phyloP scores from a whole-genome alignment of 768 basidiomycete genomes.

The Agrocybe pediades region DNA sequence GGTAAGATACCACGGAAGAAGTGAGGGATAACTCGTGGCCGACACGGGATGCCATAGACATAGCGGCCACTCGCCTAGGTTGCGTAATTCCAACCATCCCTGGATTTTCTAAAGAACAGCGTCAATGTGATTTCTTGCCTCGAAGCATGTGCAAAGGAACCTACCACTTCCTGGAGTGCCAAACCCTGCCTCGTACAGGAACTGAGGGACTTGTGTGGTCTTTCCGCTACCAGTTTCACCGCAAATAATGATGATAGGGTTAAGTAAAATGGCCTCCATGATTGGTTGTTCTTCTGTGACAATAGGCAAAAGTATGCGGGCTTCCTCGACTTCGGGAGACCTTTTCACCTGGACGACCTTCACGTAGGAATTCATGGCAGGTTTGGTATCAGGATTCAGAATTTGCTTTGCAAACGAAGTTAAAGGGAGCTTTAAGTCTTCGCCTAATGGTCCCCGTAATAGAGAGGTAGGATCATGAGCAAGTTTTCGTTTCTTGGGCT shows the following conservation, averaged over 20 bases:
- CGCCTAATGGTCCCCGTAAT: slow-evolving; percentile 82
- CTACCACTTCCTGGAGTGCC: slow-evolving; percentile 80
- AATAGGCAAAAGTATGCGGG: slow-evolving; percentile 82
- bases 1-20: slow-evolving; percentile 85
- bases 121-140: background rate
- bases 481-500: slow-evolving; percentile 51
- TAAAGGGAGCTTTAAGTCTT: slow-evolving; percentile 63
- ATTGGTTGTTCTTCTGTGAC: slow-evolving; percentile 92
- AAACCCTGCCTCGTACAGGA: slow-evolving; percentile 96
- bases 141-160: slow-evolving; percentile 19
- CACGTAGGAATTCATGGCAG: slow-evolving; percentile 20
- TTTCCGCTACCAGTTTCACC: slow-evolving; percentile 98
- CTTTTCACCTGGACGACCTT: slow-evolving; percentile 62
- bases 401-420: slow-evolving; percentile 65
- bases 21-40: slow-evolving; percentile 89
- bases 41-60: slow-evolving; percentile 94
- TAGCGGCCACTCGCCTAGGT: slow-evolving; percentile 94
- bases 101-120: slow-evolving; percentile 80
- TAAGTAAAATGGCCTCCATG: slow-evolving; percentile 86
- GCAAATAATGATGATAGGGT: slow-evolving; percentile 83
- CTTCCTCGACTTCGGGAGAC: slow-evolving; percentile 70
- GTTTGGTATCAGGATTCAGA: slow-evolving; percentile 18
- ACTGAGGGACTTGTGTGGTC: slow-evolving; percentile 97
- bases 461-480: slow-evolving; percentile 31
- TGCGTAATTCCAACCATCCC: slow-evolving; percentile 99